Conservation (phyloP, 805 yeast species). For the Myxozyma neotropica region DNA sequence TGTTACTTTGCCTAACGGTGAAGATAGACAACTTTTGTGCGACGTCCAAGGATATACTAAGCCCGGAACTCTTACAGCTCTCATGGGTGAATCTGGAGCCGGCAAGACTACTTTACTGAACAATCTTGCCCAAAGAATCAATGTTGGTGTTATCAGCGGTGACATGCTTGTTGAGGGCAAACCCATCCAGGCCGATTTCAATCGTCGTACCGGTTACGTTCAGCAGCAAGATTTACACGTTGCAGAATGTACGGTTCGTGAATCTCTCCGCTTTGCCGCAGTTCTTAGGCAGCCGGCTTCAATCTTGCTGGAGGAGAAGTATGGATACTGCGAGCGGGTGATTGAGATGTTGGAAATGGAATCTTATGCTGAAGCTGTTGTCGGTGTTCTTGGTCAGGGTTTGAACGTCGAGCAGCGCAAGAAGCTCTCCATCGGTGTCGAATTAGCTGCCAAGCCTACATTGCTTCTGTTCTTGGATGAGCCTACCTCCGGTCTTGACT, state of each 20-base stretch:
- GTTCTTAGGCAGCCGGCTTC: constrained; percentile 67
- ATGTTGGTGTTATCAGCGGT: constrained; percentile 71
- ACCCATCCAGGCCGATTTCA: constrained; percentile 64
- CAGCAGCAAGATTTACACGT: constrained; percentile 81
- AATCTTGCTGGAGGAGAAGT: constrained; percentile 60
- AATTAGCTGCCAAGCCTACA: constrained; percentile 68
- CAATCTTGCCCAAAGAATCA: constrained; percentile 69
- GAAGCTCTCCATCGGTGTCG: constrained; percentile 71
- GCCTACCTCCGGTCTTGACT: constrained; percentile 73
- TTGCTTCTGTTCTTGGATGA: constrained; percentile 63
- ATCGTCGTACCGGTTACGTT: constrained; percentile 76
- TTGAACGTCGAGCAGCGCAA: constrained; percentile 69
- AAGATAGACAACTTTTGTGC: constrained; percentile 46
- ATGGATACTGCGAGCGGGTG: constrained; percentile 68
- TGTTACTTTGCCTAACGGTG: constrained; percentile 50
- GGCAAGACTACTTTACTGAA: constrained; percentile 80
- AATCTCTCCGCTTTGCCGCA: constrained; percentile 72
- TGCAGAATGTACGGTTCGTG: constrained; percentile 72
- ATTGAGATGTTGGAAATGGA: constrained; percentile 69
- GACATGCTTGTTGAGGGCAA: constrained; percentile 73
- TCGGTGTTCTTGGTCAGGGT: constrained; percentile 76
- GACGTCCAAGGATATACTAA: constrained; percentile 71
- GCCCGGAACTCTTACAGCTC: constrained; percentile 79
- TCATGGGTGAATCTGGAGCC: constrained; percentile 88
- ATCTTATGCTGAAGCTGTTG: constrained; percentile 73